These are phyloP conservation scores for Diutina neorugosa DNA, from an alignment of 1,139 yeast genomes.

Conservation along the genomic window DNA sequence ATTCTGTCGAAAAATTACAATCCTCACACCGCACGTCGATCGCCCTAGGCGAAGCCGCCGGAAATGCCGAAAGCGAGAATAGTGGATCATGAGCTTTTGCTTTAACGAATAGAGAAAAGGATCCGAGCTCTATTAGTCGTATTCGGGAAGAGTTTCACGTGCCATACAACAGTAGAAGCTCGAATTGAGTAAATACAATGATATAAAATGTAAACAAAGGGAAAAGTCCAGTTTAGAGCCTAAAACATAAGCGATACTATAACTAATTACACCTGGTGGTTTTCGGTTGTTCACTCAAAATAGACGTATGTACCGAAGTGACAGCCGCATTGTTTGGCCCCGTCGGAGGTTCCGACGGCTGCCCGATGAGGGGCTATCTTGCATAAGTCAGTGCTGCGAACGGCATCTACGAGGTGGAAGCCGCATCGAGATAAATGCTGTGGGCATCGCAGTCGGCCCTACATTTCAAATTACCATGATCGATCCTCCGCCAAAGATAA, in stretches of 20 bases:
- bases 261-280: no score
- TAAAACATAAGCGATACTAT: no score
- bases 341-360: not conserved
- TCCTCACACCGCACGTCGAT: no score
- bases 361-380: not conserved
- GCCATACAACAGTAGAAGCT: no score
- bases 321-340: not conserved
- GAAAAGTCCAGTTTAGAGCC: no score
- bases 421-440: not conserved
- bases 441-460: not conserved
- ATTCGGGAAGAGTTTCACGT: no score
- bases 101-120: no score
- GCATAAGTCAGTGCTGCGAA: not conserved
- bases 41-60: not conserved
- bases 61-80: not conserved
- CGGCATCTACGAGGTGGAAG: not conserved
- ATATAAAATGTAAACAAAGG: no score
- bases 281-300: not conserved
- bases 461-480: not conserved
- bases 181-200: no score
- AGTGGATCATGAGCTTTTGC: no score
- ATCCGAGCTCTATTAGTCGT: no score
- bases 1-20: not conserved
- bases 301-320: not conserved
- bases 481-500: not conserved